A percentile compares a stretch with the other conserved stretches of the same genome.
Conservation (phyloP, 176 grass and related monocot genomes). For the Phoenix roebelenii region DNA sequence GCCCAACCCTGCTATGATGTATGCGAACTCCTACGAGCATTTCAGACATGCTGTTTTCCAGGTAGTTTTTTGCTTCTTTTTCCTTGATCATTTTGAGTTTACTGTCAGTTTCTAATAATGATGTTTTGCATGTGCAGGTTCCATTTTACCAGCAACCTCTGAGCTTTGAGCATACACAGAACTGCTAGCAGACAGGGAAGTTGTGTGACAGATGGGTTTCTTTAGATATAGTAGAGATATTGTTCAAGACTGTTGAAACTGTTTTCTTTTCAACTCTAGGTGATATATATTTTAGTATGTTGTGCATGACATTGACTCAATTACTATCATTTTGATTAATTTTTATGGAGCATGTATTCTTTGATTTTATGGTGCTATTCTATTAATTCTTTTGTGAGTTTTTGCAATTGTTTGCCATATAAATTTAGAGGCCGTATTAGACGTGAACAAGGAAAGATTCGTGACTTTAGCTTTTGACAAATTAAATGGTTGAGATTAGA, state of each 20-base stretch:
- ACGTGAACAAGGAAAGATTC: no score
- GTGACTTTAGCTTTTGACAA: no score
- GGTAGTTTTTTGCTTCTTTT: background rate
- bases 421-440: no score
- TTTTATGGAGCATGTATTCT: background rate
- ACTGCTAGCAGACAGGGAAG: constrained; percentile 6
- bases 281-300: no score
- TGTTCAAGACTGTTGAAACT: no score
- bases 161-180: constrained; percentile 20
- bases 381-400: background rate
- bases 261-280: no score
- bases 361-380: background rate
- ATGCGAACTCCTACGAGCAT: constrained; percentile 16
- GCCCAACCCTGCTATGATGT: constrained; percentile 15
- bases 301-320: background rate
- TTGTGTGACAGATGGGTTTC: no score
- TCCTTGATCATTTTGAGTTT: no score
- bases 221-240: no score
- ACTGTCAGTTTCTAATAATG: background rate
- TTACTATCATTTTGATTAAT: background rate
- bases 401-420: no score
- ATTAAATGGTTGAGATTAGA: no score
- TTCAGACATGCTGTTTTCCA: constrained; percentile 12
- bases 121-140: background rate
- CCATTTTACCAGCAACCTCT: constrained; percentile 17